Conservation (phyloP, 2,329 filamentous ascomycete species). For the Lachnum nothofagi region DNA sequence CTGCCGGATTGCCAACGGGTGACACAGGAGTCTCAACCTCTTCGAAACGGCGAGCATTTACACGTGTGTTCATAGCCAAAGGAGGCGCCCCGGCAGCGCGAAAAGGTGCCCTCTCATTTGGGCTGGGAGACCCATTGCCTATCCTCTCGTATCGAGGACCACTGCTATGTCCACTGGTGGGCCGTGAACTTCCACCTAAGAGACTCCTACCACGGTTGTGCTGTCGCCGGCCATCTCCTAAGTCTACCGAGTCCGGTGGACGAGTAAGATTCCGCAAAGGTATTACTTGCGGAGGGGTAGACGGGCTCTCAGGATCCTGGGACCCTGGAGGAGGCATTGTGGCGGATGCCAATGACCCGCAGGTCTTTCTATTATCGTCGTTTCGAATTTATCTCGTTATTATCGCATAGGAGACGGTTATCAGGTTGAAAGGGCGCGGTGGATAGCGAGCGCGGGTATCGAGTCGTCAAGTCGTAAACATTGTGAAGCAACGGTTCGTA, state of each 20-base stretch:
- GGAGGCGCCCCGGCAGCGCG: conserved; percentile 10
- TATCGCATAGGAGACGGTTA: background rate
- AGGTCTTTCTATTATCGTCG: conserved; percentile 16
- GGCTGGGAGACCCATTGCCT: conserved; percentile 27
- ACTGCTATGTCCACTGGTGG: conserved; percentile 24
- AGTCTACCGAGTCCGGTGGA: conserved; percentile 29
- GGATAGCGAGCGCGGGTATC: background rate
- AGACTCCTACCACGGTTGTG: conserved; percentile 31
- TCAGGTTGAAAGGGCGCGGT: background rate
- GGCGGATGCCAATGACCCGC: conserved; percentile 21
- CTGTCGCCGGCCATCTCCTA: conserved; percentile 23
- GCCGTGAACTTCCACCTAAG: conserved; percentile 26
- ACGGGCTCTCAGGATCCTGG: conserved; percentile 38
- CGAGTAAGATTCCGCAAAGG: conserved; percentile 59
- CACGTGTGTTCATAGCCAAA: conserved; percentile 9
- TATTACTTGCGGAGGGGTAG: conserved; percentile 56
- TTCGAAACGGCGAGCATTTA: conserved; percentile 11
- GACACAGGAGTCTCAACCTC: conserved; percentile 26
- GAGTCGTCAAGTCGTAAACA: conserved; percentile 18
- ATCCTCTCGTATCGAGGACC: conserved; percentile 32
- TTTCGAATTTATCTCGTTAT: conserved; percentile 5
- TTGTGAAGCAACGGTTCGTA: conserved; percentile 4
- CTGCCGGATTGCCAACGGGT: conserved; percentile 28
- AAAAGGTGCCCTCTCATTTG: conserved; percentile 15
- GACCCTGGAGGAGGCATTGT: conserved; percentile 46